A percentile compares a stretch with the other conserved stretches of the same genome.
Evolutionary conservation across 306 rosid genomes (phyloP).

Genomic region (Adenanthera pavonina): DNA sequence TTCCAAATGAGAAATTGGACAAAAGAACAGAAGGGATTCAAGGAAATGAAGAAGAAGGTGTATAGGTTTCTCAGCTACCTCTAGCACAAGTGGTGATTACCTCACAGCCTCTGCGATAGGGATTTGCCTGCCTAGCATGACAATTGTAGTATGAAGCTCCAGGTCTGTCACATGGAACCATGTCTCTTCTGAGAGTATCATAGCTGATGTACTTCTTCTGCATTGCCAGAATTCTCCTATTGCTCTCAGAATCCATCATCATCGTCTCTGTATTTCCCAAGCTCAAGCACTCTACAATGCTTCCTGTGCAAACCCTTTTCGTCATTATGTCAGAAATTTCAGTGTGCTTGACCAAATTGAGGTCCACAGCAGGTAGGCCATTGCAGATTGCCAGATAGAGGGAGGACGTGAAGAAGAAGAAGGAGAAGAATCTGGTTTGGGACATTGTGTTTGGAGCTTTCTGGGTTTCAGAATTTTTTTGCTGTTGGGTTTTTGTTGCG

Average conservation of each 20-base stretch:
- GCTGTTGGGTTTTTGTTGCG: conserved; percentile 19
- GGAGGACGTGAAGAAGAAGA: conserved; percentile 37
- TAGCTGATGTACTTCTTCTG: conserved; percentile 86
- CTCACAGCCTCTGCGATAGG: conserved; percentile 84
- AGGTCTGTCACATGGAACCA: conserved; percentile 77
- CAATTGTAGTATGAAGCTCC: conserved; percentile 96
- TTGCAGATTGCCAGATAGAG: conserved; percentile 47
- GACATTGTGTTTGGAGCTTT: conserved; percentile 48
- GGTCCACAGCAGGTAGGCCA: conserved; percentile 54
- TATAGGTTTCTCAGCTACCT: conserved; percentile 50
- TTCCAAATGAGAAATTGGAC: conserved; percentile 22
- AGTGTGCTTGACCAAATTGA: conserved; percentile 49
- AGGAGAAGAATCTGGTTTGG: conserved; percentile 50
- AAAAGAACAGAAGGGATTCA: background rate
- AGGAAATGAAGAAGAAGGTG: conserved; percentile 3
- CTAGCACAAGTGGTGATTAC: conserved; percentile 87
- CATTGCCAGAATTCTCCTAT: conserved; percentile 73
- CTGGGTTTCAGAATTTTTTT: conserved; percentile 16
- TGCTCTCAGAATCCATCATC: conserved; percentile 63
- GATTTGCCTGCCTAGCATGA: conserved; percentile 67
- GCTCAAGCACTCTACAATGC: conserved; percentile 57
- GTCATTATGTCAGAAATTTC: conserved; percentile 47
- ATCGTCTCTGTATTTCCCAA: conserved; percentile 54
- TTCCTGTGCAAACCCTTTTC: conserved; percentile 58
- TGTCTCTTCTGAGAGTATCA: conserved; percentile 80